phyloP scores from a whole-genome alignment of 2,329 filamentous ascomycete genomes.

The Aureobasidium zeae region DNA sequence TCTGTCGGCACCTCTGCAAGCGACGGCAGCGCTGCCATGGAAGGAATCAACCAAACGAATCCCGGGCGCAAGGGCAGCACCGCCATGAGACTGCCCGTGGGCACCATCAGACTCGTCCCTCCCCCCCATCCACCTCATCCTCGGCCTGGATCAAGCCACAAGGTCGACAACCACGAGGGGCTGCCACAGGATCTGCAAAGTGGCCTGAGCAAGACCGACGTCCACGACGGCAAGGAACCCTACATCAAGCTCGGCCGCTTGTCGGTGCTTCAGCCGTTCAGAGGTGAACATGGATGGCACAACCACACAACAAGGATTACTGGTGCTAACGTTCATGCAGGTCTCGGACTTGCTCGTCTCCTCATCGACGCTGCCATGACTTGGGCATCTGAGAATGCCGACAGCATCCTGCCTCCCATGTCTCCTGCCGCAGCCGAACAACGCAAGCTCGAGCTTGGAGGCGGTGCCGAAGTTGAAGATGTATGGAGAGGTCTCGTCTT shows the following conservation, averaged over 20 bases:
- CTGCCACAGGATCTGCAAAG: constrained; percentile 15
- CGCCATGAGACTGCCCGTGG: constrained; percentile 50
- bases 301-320: too few species aligned
- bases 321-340: too few species aligned
- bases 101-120: constrained; percentile 70
- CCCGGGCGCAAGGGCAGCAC: constrained; percentile 29
- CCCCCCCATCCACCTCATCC: constrained; percentile 65
- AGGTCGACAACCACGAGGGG: constrained; percentile 21
- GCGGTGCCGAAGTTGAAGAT: constrained; percentile 28
- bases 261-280: constrained; percentile 57
- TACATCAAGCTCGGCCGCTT: constrained; percentile 78
- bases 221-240: constrained; percentile 56
- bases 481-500: constrained; percentile 68
- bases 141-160: constrained; percentile 31
- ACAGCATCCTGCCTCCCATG: constrained; percentile 33
- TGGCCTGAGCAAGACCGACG: constrained; percentile 32
- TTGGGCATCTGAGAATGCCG: constrained; percentile 58
- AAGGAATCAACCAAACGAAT: constrained; percentile 25
- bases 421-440: constrained; percentile 34
- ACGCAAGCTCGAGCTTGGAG: constrained; percentile 23
- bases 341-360: constrained; percentile 51
- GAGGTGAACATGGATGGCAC: constrained; percentile 35
- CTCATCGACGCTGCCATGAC: constrained; percentile 58
- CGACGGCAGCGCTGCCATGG: constrained; percentile 33
- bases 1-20: constrained; percentile 41